Conservation (phyloP, 1,284 basidiomycete species). For the Anthracocystis walkeri region DNA sequence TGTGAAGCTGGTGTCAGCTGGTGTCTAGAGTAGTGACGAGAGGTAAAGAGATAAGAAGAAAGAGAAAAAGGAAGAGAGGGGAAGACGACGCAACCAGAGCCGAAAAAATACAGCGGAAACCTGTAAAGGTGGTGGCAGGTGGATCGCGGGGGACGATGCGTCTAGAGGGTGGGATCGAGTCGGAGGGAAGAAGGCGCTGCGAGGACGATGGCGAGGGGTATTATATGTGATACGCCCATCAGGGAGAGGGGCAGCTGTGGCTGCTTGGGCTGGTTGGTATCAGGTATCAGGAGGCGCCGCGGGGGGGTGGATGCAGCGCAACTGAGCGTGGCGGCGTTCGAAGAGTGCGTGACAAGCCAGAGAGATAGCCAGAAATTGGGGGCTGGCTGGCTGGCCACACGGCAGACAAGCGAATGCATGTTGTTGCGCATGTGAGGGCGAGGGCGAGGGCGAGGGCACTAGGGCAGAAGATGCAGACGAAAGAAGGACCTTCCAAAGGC, state of each 20-base stretch:
- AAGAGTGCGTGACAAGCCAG: background rate
- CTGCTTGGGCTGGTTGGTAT: background rate
- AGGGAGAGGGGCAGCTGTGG: background rate
- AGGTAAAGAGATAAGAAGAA: background rate
- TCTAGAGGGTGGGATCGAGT: background rate
- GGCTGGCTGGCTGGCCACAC: background rate
- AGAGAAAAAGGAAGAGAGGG: background rate
- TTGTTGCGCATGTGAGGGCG: background rate
- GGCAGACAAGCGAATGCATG: conserved; percentile 4
- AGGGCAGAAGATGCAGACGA: background rate
- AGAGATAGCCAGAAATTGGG: conserved; percentile 6
- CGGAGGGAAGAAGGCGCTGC: background rate
- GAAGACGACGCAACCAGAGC: background rate
- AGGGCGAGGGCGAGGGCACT: conserved; percentile 3
- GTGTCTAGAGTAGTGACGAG: background rate
- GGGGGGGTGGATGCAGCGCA: background rate
- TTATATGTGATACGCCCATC: conserved; percentile 1
- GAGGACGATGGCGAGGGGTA: background rate
- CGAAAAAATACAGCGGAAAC: background rate
- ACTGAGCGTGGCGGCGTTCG: conserved; percentile 1
- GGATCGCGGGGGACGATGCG: too few species aligned
- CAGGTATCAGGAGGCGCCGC: background rate
- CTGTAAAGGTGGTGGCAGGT: background rate
- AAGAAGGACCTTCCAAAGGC: background rate
- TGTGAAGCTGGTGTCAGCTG: background rate